These are phyloP conservation scores for Rugosomyces carneus DNA, from an alignment of 1,284 basidiomycete species.

Conservation along the genomic window DNA sequence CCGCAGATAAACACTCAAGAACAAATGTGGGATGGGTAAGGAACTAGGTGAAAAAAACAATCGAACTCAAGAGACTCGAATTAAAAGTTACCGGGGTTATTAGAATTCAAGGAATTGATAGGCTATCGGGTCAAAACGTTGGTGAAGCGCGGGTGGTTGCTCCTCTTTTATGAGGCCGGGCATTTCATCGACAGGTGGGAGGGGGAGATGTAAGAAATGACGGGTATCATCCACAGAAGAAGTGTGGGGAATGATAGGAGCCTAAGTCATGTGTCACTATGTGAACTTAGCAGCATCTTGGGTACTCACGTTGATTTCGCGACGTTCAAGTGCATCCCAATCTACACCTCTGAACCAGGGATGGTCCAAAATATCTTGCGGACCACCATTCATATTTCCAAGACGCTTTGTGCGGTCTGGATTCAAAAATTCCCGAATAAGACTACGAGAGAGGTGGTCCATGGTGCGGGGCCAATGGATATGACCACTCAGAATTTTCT, in stretches of 20 bases:
- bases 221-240: slow-evolving; percentile 74
- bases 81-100: slow-evolving; percentile 15
- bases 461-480: slow-evolving; percentile 91
- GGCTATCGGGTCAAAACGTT: slow-evolving; percentile 57
- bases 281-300: slow-evolving; percentile 10
- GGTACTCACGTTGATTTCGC: slow-evolving; percentile 64
- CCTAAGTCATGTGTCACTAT: slow-evolving; percentile 35
- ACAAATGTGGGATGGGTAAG: neutral
- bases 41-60: neutral
- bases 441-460: slow-evolving; percentile 67
- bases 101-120: slow-evolving; percentile 73
- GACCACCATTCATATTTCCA: slow-evolving; percentile 91
- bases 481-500: slow-evolving; percentile 89
- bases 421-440: slow-evolving; percentile 84
- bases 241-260: slow-evolving; percentile 76
- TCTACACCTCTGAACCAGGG: slow-evolving; percentile 95
- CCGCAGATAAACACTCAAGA: neutral
- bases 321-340: slow-evolving; percentile 76
- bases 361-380: slow-evolving; percentile 89
- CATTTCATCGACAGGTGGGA: slow-evolving; percentile 71
- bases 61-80: neutral
- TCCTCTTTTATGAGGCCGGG: slow-evolving; percentile 68
- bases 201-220: slow-evolving; percentile 71
- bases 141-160: slow-evolving; percentile 44
- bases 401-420: slow-evolving; percentile 92